Conservation (phyloP, 2,329 filamentous ascomycete genomes). For the Ceratocystis albifundus region DNA sequence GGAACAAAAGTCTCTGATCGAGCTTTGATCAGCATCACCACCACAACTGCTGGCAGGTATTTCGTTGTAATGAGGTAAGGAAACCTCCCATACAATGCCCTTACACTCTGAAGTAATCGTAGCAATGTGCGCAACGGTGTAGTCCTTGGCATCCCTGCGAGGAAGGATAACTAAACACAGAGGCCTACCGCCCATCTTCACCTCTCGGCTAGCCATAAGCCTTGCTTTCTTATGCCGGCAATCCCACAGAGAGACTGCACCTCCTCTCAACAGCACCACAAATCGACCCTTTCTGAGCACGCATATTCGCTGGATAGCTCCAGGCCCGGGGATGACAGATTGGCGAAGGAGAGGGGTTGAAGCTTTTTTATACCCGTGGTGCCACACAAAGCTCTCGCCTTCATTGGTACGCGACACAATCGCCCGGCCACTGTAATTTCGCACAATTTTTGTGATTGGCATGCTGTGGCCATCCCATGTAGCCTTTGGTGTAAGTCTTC, state of each 20-base stretch:
- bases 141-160: slow-evolving; percentile 43
- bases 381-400: slow-evolving; percentile 76
- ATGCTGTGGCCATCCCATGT: slow-evolving; percentile 77
- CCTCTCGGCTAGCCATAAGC: slow-evolving; percentile 43
- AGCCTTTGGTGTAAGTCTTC: slow-evolving; percentile 49
- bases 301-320: slow-evolving; percentile 69
- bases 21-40: slow-evolving; percentile 20
- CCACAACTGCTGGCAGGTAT: slow-evolving; percentile 12
- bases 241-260: slow-evolving; percentile 67
- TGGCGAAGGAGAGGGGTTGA: slow-evolving; percentile 37
- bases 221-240: slow-evolving; percentile 49
- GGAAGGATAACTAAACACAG: slow-evolving; percentile 71
- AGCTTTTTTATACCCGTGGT: slow-evolving; percentile 41
- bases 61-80: slow-evolving; percentile 41
- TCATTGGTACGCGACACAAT: slow-evolving; percentile 69
- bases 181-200: slow-evolving; percentile 50
- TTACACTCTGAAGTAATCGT: slow-evolving; percentile 67
- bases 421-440: slow-evolving; percentile 68
- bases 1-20: slow-evolving; percentile 53
- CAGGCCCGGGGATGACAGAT: slow-evolving; percentile 53
- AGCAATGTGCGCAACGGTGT: slow-evolving; percentile 58
- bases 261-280: slow-evolving; percentile 66
- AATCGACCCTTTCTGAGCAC: slow-evolving; percentile 66
- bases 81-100: slow-evolving; percentile 71
- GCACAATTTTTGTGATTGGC: slow-evolving; percentile 72